phyloP scores from a whole-genome alignment of 345 rosid species.

The Passiflora organensis region DNA sequence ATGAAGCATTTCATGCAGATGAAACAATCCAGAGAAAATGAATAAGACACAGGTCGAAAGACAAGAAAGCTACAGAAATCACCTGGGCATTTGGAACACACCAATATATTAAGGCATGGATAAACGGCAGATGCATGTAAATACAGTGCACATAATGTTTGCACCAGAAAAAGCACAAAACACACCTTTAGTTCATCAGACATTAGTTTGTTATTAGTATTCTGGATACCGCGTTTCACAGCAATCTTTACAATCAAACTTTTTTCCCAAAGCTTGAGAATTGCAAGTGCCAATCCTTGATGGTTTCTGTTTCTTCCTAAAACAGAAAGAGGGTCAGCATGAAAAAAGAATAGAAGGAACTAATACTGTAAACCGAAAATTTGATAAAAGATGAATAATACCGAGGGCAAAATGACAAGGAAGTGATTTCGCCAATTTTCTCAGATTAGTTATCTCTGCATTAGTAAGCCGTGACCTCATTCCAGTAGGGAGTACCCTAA shows the following conservation, averaged over 20 bases:
- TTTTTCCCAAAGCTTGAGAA: conserved; percentile 89
- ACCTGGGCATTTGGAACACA: no score
- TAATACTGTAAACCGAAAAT: conserved; percentile 11
- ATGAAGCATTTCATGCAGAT: no score
- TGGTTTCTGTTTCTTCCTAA: conserved; percentile 94
- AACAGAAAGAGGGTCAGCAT: conserved; percentile 16
- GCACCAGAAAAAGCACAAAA: neutral
- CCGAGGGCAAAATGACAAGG: conserved; percentile 99
- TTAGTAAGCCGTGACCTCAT: conserved; percentile 86
- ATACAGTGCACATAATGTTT: neutral
- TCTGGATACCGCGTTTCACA: conserved; percentile 94
- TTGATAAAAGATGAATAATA: conserved; percentile 26
- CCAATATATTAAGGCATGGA: no score
- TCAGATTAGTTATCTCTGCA: conserved; percentile 90
- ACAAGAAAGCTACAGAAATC: neutral
- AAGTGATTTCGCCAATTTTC: conserved; percentile 81
- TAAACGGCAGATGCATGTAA: no score
- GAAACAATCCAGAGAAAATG: no score
- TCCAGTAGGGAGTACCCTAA: conserved; percentile 94
- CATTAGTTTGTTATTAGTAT: conserved; percentile 95
- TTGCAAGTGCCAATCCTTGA: conserved; percentile 90
- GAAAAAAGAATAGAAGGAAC: conserved; percentile 14
- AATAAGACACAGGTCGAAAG: neutral
- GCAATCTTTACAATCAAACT: conserved; percentile 82
- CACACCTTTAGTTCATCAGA: conserved; percentile 90